Evolutionary conservation across 768 basidiomycete species (phyloP).

Genomic region (Dioszegia hungarica): DNA sequence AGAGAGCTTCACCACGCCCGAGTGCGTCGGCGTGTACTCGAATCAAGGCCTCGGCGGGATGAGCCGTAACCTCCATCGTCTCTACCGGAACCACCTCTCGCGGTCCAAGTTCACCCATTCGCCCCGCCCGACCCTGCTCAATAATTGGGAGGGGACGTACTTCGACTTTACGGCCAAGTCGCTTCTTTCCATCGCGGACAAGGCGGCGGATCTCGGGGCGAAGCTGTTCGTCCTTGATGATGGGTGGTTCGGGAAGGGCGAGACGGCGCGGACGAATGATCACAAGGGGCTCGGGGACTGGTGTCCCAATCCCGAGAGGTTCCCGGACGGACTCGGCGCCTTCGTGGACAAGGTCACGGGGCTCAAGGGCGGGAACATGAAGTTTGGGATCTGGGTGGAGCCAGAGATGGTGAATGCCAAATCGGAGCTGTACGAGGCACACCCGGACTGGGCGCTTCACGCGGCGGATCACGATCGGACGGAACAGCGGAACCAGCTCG

Average conservation of each 20-base stretch:
- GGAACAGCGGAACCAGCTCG: constrained; percentile 24
- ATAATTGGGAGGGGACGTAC: constrained; percentile 39
- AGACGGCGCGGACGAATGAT: constrained; percentile 19
- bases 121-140: constrained; percentile 24
- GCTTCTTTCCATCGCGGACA: constrained; percentile 16
- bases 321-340: constrained; percentile 20
- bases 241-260: constrained; percentile 35
- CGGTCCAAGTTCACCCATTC: constrained; percentile 2
- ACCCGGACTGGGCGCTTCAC: constrained; percentile 33
- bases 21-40: constrained; percentile 27
- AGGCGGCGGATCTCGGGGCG: constrained; percentile 18
- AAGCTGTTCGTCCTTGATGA: constrained; percentile 39
- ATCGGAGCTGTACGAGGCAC: constrained; percentile 25
- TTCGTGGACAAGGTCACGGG: constrained; percentile 15
- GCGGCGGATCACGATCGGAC: constrained; percentile 13
- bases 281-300: constrained; percentile 30
- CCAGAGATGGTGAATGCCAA: constrained; percentile 38
- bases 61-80: constrained; percentile 19
- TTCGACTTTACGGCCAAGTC: constrained; percentile 20
- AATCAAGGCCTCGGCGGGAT: constrained; percentile 22
- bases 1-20: constrained; percentile 24
- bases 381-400: constrained; percentile 38
- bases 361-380: constrained; percentile 11
- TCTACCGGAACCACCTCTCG: constrained; percentile 26
- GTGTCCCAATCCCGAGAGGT: constrained; percentile 16